Base-by-base conservation (phyloP, 441 rosid genomes). In the Biscutella laevigata region DNA sequence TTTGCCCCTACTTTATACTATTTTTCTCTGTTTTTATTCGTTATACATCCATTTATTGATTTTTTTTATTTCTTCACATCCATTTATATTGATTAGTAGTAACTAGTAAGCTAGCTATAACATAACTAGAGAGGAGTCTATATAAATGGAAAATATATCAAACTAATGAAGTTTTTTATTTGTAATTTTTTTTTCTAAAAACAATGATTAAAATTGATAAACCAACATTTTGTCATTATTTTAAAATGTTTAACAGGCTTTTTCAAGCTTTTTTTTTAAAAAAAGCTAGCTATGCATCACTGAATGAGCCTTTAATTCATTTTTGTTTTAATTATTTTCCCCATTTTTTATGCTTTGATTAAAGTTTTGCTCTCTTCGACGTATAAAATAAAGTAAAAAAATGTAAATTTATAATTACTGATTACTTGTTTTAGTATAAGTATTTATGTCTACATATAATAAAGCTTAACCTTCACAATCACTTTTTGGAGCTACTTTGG, bases 301-400 rank as follows among this genome's bases (percentile, higher is more conserved):
- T 63, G 47, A 63, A 55, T 55, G 62, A 54, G 50, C 50, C 42
- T 55, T 63, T 27, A 16, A 37, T 43, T 61, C 45, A 15, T 14
- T 37, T 46, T 54, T 46, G 30, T 30, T 61, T n/a, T n/a, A n/a
- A n/a, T 51, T 61, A 30, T 7, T 48, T 49, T 34, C 21, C 16
- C 8, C 8, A 2, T 3, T 6, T 44, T 56, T 53, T 43, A 3
- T 52, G 51, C 14, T 42, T 52, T 52, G 9, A 33, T 61, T 25
- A 25, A 12, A 34, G 15, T 19, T 53, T 44, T 28, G 26, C 24
- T 14, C 43, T 25, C 4, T 35, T 28, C n/a, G 14, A 25, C 35
- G 10, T n/a, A n/a, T 3, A 34, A 34, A 4, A 15, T 10, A n/a
- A n/a, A n/a, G n/a, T n/a, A n/a, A n/a, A n/a, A n/a, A n/a, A n/a